These are phyloP conservation scores for Fusarium beomiforme DNA, from an alignment of 2,329 filamentous ascomycete species.

Conservation along the genomic window DNA sequence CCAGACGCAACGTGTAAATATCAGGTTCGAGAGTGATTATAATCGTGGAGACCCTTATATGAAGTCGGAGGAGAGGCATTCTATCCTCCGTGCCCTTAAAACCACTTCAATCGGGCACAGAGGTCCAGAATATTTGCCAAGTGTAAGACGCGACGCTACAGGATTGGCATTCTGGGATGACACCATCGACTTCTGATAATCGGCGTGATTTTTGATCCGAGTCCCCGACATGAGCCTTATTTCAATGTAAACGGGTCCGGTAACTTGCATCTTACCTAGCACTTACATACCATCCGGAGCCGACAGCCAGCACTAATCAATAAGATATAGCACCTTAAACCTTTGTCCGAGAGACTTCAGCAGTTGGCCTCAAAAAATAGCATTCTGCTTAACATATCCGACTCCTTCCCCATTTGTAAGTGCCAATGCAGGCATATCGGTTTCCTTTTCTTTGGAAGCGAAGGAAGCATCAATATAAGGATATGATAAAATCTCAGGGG, in stretches of 20 bases:
- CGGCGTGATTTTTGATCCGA: conserved; percentile 26
- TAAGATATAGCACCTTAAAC: too few relatives aligned
- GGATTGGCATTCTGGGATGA: conserved; percentile 17
- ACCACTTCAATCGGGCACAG: not conserved
- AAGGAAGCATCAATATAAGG: too few relatives aligned
- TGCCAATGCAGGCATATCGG: conserved; percentile 54
- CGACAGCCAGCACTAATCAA: too few relatives aligned
- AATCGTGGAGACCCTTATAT: not conserved
- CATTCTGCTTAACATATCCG: conserved; percentile 75
- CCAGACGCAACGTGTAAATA: not conserved
- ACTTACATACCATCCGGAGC: too few relatives aligned
- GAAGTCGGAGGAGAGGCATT: not conserved
- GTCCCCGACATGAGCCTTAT: not conserved
- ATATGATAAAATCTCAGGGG: not conserved
- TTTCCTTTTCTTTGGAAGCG: conserved; percentile 36
- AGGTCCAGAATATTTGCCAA: not conserved
- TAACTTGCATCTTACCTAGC: too few relatives aligned
- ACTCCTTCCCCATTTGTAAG: conserved; percentile 76
- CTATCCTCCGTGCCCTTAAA: not conserved
- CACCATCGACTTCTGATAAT: not conserved
- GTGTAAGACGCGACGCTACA: not conserved
- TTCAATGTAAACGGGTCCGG: not conserved
- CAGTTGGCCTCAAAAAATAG: too few relatives aligned
- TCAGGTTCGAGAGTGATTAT: not conserved
- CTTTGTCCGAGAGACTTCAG: too few relatives aligned